These are phyloP conservation scores for Venturia asperata DNA, from an alignment of 2,329 filamentous ascomycete species.

Conservation along the genomic window DNA sequence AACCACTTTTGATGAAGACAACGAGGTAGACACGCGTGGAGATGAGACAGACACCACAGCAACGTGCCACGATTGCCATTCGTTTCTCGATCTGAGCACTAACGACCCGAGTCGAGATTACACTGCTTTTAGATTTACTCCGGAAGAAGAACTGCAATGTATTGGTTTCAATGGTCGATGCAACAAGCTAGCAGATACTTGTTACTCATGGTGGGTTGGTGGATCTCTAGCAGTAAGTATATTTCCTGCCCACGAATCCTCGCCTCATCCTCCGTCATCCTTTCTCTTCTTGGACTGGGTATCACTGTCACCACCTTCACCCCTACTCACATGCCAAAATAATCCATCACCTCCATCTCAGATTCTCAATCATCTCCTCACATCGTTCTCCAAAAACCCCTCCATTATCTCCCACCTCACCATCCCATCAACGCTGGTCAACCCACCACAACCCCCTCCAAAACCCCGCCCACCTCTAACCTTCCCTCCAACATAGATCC, in stretches of 20 bases:
- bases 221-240: constrained; percentile 50
- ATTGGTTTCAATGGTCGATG: constrained; percentile 83
- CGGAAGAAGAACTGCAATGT: constrained; percentile 50
- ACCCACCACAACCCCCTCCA: not conserved
- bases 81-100: constrained; percentile 31
- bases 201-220: constrained; percentile 88
- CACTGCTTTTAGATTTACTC: constrained; percentile 26
- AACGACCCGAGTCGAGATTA: constrained; percentile 22
- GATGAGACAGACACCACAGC: constrained; percentile 34
- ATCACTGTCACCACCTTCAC: no score
- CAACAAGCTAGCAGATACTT: constrained; percentile 91
- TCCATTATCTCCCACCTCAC: not conserved
- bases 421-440: not conserved
- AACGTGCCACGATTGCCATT: constrained; percentile 36
- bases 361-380: not conserved
- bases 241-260: constrained; percentile 9
- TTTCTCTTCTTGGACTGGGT: no score
- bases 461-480: not conserved
- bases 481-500: constrained; percentile 39
- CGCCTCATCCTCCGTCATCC: constrained; percentile 21
- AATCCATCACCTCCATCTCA: not conserved
- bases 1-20: constrained; percentile 29
- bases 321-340: no score
- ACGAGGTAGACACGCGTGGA: constrained; percentile 36
- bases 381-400: not conserved